phyloP scores from a whole-genome alignment of 371 early-diverging fungal genomes.

The Actinomortierella ambigua region DNA sequence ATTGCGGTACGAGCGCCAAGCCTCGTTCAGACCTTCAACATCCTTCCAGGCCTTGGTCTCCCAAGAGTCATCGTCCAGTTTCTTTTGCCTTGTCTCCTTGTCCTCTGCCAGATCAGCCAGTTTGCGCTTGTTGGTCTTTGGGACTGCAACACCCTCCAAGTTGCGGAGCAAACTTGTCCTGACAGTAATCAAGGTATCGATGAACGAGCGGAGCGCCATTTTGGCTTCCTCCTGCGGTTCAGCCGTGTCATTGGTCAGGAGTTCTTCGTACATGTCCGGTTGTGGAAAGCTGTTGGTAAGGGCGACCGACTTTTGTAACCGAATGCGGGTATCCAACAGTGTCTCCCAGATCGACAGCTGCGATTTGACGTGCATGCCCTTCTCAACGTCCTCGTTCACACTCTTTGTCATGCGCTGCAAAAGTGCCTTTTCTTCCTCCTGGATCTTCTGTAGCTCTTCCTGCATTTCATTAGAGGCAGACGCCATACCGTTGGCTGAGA shows the following conservation, averaged over 20 bases:
- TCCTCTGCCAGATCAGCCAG: constrained; percentile 35
- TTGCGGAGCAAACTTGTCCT: constrained; percentile 42
- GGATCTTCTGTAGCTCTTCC: constrained; percentile 74
- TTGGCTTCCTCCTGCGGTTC: constrained; percentile 41
- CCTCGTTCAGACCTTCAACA: constrained; percentile 60
- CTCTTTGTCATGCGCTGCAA: constrained; percentile 46
- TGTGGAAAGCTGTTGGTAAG: constrained; percentile 86
- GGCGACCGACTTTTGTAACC: constrained; percentile 79
- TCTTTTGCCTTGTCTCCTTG: constrained; percentile 48
- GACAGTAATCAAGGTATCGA: constrained; percentile 37
- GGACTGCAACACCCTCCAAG: constrained; percentile 29
- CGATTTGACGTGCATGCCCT: constrained; percentile 88
- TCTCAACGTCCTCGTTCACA: constrained; percentile 82
- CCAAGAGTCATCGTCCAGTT: constrained; percentile 60
- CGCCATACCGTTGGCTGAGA: constrained; percentile 18
- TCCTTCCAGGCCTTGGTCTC: constrained; percentile 67
- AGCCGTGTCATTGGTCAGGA: constrained; percentile 32
- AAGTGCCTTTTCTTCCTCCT: constrained; percentile 79
- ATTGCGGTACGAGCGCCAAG: constrained; percentile 76
- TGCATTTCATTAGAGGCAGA: constrained; percentile 51
- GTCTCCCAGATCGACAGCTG: constrained; percentile 84
- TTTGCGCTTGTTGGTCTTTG: constrained; percentile 41
- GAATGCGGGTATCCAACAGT: constrained; percentile 87
- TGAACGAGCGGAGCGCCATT: constrained; percentile 34
- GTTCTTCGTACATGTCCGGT: constrained; percentile 29